Evolutionary conservation across 306 rosid species (phyloP).

Genomic region (Trifolium fragiferum): DNA sequence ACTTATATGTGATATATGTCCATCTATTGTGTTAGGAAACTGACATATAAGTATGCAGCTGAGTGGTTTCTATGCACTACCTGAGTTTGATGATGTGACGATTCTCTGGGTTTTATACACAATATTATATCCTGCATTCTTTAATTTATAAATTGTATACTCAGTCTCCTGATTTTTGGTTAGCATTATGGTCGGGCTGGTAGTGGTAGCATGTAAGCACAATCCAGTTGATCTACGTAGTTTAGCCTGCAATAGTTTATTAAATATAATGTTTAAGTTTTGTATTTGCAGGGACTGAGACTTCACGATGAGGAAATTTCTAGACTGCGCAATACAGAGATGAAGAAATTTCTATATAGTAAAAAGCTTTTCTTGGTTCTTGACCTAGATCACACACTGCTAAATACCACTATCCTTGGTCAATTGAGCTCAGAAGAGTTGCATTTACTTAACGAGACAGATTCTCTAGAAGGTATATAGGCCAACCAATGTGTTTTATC

Average conservation of each 20-base stretch:
- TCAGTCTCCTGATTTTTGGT: conserved; percentile 17
- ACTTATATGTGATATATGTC: conserved; percentile 4
- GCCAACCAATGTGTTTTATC: conserved; percentile 27
- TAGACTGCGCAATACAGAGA: conserved; percentile 67
- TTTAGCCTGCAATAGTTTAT: conserved; percentile 3
- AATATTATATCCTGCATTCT: background rate
- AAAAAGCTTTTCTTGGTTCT: conserved; percentile 82
- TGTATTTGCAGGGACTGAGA: conserved; percentile 70
- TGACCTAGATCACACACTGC: conserved; percentile 88
- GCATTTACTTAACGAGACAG: conserved; percentile 62
- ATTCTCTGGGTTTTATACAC: conserved; percentile 17
- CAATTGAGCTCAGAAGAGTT: conserved; percentile 66
- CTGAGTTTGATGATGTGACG: conserved; percentile 17
- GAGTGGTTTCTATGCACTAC: conserved; percentile 13
- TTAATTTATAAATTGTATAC: conserved; percentile 8
- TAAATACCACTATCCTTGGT: conserved; percentile 69
- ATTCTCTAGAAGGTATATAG: conserved; percentile 70
- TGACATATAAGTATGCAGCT: conserved; percentile 1
- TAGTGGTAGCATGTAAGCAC: background rate
- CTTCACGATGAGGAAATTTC: conserved; percentile 76
- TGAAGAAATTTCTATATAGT: conserved; percentile 59
- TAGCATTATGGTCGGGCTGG: conserved; percentile 15
- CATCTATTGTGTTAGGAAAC: background rate
- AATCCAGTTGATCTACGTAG: conserved; percentile 7
- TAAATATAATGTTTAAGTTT: conserved; percentile 1